These are phyloP conservation scores for Rosellinia necatrix DNA, from an alignment of 2,329 filamentous ascomycete genomes.

Conservation along the genomic window DNA sequence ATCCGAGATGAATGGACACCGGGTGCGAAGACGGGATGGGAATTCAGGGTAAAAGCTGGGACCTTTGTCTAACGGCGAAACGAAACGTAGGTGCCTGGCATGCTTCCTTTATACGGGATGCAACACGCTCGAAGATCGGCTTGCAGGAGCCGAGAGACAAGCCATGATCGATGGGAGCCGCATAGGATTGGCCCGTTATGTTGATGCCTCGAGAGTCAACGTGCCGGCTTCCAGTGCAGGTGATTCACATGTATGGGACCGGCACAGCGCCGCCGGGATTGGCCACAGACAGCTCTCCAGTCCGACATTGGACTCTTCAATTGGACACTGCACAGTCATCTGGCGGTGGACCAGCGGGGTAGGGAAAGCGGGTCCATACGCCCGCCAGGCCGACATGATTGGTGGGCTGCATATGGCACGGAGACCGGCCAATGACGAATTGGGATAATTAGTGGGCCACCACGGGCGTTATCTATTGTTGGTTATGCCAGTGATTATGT, in stretches of 20 bases:
- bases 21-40: not conserved
- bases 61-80: not conserved
- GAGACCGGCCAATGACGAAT: slow-evolving; percentile 17
- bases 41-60: not conserved
- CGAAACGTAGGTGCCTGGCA: slow-evolving; percentile 15
- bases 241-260: slow-evolving; percentile 9
- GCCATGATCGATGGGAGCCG: not conserved
- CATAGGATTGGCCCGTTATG: slow-evolving; percentile 19
- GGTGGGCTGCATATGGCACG: too few species aligned
- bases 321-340: slow-evolving; percentile 18
- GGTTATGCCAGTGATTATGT: not conserved
- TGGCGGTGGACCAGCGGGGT: slow-evolving; percentile 9
- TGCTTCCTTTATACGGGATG: slow-evolving; percentile 2
- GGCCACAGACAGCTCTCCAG: slow-evolving; percentile 8
- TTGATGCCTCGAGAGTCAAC: slow-evolving; percentile 4
- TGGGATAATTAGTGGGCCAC: not conserved
- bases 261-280: slow-evolving; percentile 15
- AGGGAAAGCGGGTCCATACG: not conserved
- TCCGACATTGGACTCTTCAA: slow-evolving; percentile 11
- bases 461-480: not conserved
- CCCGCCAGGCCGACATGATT: too few species aligned
- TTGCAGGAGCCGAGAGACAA: slow-evolving; percentile 5
- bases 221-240: slow-evolving; percentile 22
- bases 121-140: slow-evolving; percentile 1
- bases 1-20: slow-evolving; percentile 5